These are phyloP conservation scores for Fistulinella cinereoalba DNA, from an alignment of 1,284 basidiomycete species.

Conservation along the genomic window DNA sequence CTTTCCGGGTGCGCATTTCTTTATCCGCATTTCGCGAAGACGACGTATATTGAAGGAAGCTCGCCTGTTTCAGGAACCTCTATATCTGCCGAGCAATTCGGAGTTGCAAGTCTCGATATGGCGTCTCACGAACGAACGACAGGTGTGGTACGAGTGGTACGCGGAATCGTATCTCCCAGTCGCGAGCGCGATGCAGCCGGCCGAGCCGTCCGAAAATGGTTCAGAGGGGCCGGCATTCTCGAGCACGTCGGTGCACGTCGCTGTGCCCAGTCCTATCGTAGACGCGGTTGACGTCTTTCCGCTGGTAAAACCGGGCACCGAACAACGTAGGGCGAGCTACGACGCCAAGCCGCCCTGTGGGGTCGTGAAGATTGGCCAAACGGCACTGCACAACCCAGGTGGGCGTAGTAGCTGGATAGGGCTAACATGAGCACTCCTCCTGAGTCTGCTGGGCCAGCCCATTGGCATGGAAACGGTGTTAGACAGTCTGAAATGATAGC, in stretches of 20 bases:
- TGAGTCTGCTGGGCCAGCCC: background rate
- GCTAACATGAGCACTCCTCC: constrained; percentile 40
- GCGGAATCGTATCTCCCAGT: constrained; percentile 86
- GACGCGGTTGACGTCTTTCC: constrained; percentile 53
- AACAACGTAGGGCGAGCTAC: constrained; percentile 14
- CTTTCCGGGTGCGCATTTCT: constrained; percentile 64
- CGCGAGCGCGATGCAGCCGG: constrained; percentile 26
- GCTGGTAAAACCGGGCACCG: constrained; percentile 15
- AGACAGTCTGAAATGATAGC: background rate
- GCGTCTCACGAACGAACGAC: constrained; percentile 83
- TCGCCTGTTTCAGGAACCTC: constrained; percentile 70
- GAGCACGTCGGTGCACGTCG: constrained; percentile 44
- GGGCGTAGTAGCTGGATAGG: constrained; percentile 94
- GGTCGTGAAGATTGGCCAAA: constrained; percentile 89
- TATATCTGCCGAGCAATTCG: constrained; percentile 90
- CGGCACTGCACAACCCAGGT: constrained; percentile 84
- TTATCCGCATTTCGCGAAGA: background rate
- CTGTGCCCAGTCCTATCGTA: constrained; percentile 56
- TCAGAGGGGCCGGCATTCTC: constrained; percentile 28
- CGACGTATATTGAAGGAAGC: background rate
- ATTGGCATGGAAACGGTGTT: background rate
- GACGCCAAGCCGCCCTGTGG: constrained; percentile 30
- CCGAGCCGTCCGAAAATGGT: constrained; percentile 11
- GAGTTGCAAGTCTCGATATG: constrained; percentile 94
- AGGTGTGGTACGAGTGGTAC: constrained; percentile 99